A percentile compares a stretch with the other conserved stretches of the same genome.
Evolutionary conservation across 2,329 filamentous ascomycete species (phyloP).

Genomic region (Cercospora sp.): DNA sequence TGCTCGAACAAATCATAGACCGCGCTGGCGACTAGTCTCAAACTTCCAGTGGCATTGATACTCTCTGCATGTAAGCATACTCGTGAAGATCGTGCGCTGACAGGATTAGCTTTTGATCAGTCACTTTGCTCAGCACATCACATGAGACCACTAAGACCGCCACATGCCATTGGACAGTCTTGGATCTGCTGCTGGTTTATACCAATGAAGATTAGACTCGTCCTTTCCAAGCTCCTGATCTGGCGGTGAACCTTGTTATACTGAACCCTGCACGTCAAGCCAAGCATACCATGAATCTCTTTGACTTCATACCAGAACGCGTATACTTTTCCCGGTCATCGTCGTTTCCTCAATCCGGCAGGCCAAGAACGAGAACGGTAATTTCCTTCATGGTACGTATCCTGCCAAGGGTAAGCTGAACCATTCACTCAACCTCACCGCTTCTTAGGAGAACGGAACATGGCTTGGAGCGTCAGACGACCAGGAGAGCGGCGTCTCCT

Average conservation of each 20-base stretch:
- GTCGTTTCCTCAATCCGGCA: background rate
- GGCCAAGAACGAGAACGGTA: background rate
- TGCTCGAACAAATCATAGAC: background rate
- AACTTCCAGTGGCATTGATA: background rate
- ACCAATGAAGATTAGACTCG: background rate
- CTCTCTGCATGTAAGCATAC: background rate
- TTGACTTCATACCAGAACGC: background rate
- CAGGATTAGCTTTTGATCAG: background rate
- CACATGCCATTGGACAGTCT: background rate
- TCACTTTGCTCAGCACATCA: background rate
- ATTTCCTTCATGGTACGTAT: background rate
- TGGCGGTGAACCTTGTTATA: background rate
- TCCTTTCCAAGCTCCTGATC: background rate
- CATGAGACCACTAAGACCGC: background rate
- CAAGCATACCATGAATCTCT: slow-evolving; percentile 3
- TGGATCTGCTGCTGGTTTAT: background rate
- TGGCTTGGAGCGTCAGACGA: background rate
- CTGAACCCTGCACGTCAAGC: background rate
- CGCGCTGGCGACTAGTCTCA: background rate
- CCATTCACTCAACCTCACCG: background rate
- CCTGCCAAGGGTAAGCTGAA: background rate
- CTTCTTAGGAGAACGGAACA: background rate
- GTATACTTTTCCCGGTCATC: background rate
- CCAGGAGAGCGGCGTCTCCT: background rate
- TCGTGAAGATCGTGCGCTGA: background rate